Conservation (phyloP, 1,284 basidiomycete species). For the Schizophyllum commune region DNA sequence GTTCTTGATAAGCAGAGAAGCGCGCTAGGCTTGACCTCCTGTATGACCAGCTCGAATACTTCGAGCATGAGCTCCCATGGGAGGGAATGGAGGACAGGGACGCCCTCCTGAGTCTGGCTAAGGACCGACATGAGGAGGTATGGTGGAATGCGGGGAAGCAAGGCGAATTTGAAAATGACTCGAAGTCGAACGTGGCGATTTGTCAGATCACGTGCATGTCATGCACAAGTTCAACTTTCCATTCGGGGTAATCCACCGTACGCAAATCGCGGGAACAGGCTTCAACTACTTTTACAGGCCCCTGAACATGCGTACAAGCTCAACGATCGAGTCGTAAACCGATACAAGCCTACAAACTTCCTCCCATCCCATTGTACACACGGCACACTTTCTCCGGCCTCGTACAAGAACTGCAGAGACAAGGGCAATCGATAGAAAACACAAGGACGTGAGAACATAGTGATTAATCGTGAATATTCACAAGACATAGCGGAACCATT, state of each 20-base stretch:
- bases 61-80: not conserved
- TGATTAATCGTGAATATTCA: not conserved
- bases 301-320: too few relatives aligned
- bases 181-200: not conserved
- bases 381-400: too few relatives aligned
- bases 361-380: too few relatives aligned
- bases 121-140: not conserved
- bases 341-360: too few relatives aligned
- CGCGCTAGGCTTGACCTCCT: conserved; percentile 10
- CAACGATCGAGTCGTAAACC: too few relatives aligned
- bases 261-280: too few relatives aligned
- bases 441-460: too few relatives aligned
- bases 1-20: conserved; percentile 24
- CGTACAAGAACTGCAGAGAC: too few relatives aligned
- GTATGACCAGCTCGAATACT: not conserved
- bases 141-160: not conserved
- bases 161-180: not conserved
- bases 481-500: conserved; percentile 11
- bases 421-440: too few relatives aligned
- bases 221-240: not conserved
- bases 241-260: too few relatives aligned
- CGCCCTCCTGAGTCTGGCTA: not conserved
- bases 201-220: not conserved
- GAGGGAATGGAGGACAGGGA: not conserved
- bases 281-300: too few relatives aligned